phyloP scores from a whole-genome alignment of 176 grass and related monocot species.

The Oryza officinalis region DNA sequence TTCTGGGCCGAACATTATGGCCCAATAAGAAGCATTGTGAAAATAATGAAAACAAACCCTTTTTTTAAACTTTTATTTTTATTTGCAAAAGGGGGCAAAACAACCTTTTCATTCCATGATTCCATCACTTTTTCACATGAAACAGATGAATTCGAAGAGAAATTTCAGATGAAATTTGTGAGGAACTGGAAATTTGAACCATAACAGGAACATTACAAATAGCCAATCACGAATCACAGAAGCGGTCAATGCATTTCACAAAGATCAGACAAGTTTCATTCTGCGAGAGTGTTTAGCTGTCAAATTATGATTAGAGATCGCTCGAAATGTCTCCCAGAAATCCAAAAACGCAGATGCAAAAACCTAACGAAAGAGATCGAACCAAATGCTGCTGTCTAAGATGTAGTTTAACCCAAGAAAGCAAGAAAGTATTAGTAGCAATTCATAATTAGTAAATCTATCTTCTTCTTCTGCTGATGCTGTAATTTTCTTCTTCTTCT shows the following conservation, averaged over 20 bases:
- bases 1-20: background rate
- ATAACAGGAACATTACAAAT: background rate
- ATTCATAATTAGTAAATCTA: background rate
- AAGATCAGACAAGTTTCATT: background rate
- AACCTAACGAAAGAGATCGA: background rate
- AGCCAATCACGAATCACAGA: background rate
- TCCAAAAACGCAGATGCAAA: background rate
- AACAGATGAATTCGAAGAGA: background rate
- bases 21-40: background rate
- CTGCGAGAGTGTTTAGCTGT: background rate
- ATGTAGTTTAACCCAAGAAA: background rate
- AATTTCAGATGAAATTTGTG: background rate
- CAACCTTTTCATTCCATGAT: too few relatives aligned
- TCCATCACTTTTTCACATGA: background rate
- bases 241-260: background rate
- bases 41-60: background rate
- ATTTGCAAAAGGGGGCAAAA: too few relatives aligned
- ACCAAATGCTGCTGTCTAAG: background rate
- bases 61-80: too few relatives aligned
- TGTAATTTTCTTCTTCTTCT: slow-evolving; percentile 20
- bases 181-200: background rate
- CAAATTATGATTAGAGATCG: background rate
- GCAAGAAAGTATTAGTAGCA: background rate
- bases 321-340: background rate
- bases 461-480: background rate